Percentiles rank a stretch among this genome's conserved stretches.
phyloP scores from a whole-genome alignment of 345 rosid species.

The Euphorbia pulcherrima region DNA sequence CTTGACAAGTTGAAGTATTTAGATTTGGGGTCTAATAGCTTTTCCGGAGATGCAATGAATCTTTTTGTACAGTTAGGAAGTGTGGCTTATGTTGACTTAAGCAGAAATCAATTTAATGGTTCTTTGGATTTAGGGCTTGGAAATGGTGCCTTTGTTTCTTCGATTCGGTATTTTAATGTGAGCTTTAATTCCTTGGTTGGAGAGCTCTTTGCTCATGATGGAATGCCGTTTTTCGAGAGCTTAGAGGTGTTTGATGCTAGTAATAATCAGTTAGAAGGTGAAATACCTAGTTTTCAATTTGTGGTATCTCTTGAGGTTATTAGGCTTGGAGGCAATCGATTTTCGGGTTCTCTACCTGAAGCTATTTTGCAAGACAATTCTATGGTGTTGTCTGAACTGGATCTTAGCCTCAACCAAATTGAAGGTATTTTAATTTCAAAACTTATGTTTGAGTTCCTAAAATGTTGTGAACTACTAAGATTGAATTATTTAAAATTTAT shows the following conservation, averaged over 20 bases:
- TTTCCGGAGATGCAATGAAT: constrained; percentile 66
- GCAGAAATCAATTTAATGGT: constrained; percentile 70
- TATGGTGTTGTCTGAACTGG: constrained; percentile 70
- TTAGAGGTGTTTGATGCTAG: constrained; percentile 89
- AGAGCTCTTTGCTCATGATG: constrained; percentile 70
- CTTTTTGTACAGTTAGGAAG: constrained; percentile 48
- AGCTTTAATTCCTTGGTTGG: constrained; percentile 62
- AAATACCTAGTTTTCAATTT: constrained; percentile 67
- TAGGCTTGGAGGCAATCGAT: constrained; percentile 60
- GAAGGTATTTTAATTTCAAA: constrained; percentile 47
- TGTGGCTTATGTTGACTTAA: constrained; percentile 54
- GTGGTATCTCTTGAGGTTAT: constrained; percentile 72
- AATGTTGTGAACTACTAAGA: too few species aligned
- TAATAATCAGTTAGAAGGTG: constrained; percentile 58
- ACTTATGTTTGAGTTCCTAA: too few species aligned
- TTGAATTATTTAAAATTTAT: too few species aligned
- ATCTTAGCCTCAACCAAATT: constrained; percentile 73
- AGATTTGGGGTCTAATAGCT: constrained; percentile 57
- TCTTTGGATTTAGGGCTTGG: constrained; percentile 69
- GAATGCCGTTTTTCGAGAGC: constrained; percentile 74
- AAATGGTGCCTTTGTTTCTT: constrained; percentile 58
- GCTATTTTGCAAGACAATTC: constrained; percentile 71
- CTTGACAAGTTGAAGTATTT: constrained; percentile 53
- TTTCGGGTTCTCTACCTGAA: constrained; percentile 61
- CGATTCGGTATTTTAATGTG: constrained; percentile 52